Evolutionary conservation across 192 early-diverging fungal genomes (phyloP), one percentile per base, ranked within the genome.

Genomic region (Linderina pennispora): DNA sequence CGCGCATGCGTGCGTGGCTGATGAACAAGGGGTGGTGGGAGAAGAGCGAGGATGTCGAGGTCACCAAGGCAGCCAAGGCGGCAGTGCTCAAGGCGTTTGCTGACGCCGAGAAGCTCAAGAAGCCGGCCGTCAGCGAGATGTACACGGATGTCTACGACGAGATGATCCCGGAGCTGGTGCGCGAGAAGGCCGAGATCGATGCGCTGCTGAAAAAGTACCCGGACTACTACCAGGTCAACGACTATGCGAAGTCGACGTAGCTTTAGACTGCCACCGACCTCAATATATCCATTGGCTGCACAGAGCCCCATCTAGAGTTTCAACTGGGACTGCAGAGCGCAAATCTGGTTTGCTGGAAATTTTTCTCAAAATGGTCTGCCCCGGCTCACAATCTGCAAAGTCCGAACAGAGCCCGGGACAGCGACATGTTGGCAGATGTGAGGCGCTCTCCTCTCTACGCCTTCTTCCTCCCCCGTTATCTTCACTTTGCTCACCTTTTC

Each of bases 111-210:
- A 88, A 83, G 62, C 46, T 79, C 38, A 87, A 89, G 78, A 96
- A 94, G 64, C 96, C 96, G 4, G 56, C 86, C 0, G 49, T 96
- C 20, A 76, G 75, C 9, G 65, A 91, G 41, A 46, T 97, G 69
- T 99, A 95, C 62, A 89, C 79, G 23, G 96, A 99, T 60, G 94
- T 99, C 16, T 97, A 94, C 55, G 92, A 90, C 47, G 78, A 86
- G 59, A 55, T 89, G 32, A 78, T 91, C 19, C 84, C 80, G 46
- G 79, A 83, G 57, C 55, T 98, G 23, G 42, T 76, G 38, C 80
- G 85, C 40, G 91, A 98, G 64, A 68, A 85, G 68, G 64, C 70
- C 31, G 90, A 96, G 69, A 67, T 96, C 38, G 67, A 81, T 40
- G 75, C 72, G 31, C 59, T 98, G 50, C 79, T 91, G 43, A 67